Conservation (phyloP, 2,329 filamentous ascomycete species). For the Sporothrix euskadiensis region DNA sequence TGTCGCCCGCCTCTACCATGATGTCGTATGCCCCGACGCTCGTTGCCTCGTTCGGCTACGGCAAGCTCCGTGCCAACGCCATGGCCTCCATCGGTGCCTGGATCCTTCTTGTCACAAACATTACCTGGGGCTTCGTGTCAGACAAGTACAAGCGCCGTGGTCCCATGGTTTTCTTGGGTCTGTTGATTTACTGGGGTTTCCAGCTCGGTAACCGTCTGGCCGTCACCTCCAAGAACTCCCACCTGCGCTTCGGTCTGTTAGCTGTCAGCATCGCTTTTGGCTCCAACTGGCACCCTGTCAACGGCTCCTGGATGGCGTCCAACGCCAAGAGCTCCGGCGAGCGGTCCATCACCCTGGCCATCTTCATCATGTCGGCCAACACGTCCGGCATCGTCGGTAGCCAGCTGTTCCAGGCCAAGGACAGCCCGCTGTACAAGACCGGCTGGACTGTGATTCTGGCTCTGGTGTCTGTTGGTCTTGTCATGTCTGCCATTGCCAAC, state of each 20-base stretch:
- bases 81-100: conserved; percentile 43
- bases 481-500: conserved; percentile 7
- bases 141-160: conserved; percentile 36
- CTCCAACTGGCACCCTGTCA: conserved; percentile 23
- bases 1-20: conserved; percentile 38
- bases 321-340: conserved; percentile 25
- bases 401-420: conserved; percentile 24
- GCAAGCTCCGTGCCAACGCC: conserved; percentile 40
- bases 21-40: conserved; percentile 39
- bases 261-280: conserved; percentile 10
- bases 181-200: conserved; percentile 33
- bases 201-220: conserved; percentile 19
- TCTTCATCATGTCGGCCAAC: conserved; percentile 28
- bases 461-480: conserved; percentile 12
- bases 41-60: conserved; percentile 42
- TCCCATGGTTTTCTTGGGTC: conserved; percentile 36
- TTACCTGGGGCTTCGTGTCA: conserved; percentile 37
- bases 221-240: neutral
- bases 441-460: conserved; percentile 21
- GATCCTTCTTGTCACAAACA: conserved; percentile 40
- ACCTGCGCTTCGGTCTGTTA: conserved; percentile 20
- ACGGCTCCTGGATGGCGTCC: conserved; percentile 24
- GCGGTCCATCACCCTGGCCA: conserved; percentile 25
- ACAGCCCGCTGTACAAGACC: conserved; percentile 17
- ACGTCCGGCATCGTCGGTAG: conserved; percentile 23